Evolutionary conservation across 345 rosid species (phyloP), one percentile per base, ranked within the genome.

Genomic region (Acer yangbiense): DNA sequence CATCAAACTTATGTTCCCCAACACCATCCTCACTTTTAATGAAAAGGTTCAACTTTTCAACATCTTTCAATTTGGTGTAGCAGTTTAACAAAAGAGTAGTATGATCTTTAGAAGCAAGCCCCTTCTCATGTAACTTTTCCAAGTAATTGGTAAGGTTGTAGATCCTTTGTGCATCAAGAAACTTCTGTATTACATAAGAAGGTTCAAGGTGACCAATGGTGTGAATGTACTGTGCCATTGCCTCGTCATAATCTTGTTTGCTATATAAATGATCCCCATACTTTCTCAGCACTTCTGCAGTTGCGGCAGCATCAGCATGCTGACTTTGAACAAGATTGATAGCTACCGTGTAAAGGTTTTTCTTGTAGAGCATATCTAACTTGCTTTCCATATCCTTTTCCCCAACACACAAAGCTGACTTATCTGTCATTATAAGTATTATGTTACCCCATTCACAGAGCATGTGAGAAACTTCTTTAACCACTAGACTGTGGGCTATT

Each of bases 341-440:
- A 11, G 98, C 99, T 55, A 90, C 94, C 17, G 97, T 92, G 82
- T 94, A 96, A 61, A 88, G 91, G 76, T 96, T 94, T 83, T 92
- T 96, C 97, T 94, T 96, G 87, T 92, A 96, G 71, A 96, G 94
- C 98, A 96, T 94, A 84, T 96, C 98, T 71, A 94, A 83, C 87
- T 96, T 96, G 88, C 99, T 94, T 83, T 96, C 99, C 99, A 96
- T 94, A 84, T 96, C 99, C 86, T 96, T 96, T 91, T 96, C 98
- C 60, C 95, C 90, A 50, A 96, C 82, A 76, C 97, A 94, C 85
- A 96, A 79, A 64, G 88, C 88, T 66, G 94, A 87, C 76, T 89
- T 94, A 74, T 94, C 97, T 11, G 83, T 77, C 85, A 85, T 80
- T 81, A 96, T 85, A 77, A 94, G 97, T 78, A 96, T 85, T 71